phyloP scores from a whole-genome alignment of 352 stramenopile species.

The Phytophthora cajani region DNA sequence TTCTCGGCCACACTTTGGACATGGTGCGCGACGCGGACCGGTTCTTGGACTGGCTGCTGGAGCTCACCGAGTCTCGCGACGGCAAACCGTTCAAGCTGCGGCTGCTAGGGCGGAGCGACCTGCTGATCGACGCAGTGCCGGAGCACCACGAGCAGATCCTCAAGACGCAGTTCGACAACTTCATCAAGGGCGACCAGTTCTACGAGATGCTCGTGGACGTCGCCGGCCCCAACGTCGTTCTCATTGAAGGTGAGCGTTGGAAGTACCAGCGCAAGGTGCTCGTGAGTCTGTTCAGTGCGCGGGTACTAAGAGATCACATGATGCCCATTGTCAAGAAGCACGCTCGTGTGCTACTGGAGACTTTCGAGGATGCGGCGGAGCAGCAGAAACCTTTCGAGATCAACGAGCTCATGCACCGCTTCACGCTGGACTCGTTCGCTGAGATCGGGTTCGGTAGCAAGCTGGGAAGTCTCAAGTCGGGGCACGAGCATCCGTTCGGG shows the following conservation, averaged over 20 bases:
- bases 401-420: slow-evolving; percentile 21
- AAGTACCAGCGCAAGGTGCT: slow-evolving; percentile 36
- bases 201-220: background rate
- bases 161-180: background rate
- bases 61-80: background rate
- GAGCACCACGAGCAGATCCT: background rate
- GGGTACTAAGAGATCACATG: slow-evolving; percentile 13
- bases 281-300: slow-evolving; percentile 20
- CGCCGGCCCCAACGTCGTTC: slow-evolving; percentile 22
- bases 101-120: background rate
- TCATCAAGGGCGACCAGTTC: background rate
- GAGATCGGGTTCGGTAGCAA: slow-evolving; percentile 34
- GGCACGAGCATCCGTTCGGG: slow-evolving; percentile 37
- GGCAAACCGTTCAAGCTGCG: background rate
- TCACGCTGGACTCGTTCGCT: slow-evolving; percentile 54
- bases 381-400: no score
- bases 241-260: slow-evolving; percentile 31
- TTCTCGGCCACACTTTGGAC: background rate
- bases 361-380: background rate
- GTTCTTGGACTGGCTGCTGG: background rate
- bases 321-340: background rate
- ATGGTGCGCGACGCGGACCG: background rate
- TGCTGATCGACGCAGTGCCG: background rate
- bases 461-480: slow-evolving; percentile 17
- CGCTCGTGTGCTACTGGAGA: background rate